phyloP scores from a whole-genome alignment of 192 early-diverging fungal genomes.

The Linnemannia schmuckeri region DNA sequence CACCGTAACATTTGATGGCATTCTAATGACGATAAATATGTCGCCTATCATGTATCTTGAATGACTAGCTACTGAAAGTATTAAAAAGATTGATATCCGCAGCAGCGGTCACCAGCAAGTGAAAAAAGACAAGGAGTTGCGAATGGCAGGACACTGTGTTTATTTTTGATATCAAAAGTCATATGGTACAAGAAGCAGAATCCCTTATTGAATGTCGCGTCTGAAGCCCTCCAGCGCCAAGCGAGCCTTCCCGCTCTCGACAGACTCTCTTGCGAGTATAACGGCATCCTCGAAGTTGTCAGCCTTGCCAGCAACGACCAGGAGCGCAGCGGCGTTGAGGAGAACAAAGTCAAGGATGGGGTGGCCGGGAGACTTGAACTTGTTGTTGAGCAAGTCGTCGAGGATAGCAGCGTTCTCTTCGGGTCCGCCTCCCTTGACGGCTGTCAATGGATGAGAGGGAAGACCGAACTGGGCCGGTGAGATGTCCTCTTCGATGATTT shows the following conservation, averaged over 20 bases:
- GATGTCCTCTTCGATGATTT: conserved; percentile 74
- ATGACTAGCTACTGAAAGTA: no score
- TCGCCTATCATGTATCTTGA: no score
- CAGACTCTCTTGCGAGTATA: conserved; percentile 76
- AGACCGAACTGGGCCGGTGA: conserved; percentile 94
- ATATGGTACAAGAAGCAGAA: background rate
- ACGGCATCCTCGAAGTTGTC: conserved; percentile 82
- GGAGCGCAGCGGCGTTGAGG: conserved; percentile 90
- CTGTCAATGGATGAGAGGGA: conserved; percentile 73
- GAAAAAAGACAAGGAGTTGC: background rate
- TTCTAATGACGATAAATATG: no score
- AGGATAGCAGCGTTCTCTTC: conserved; percentile 83
- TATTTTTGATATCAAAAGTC: background rate
- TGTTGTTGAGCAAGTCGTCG: conserved; percentile 73
- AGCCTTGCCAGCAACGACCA: conserved; percentile 85
- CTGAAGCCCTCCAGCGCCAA: conserved; percentile 74
- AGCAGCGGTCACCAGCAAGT: no score
- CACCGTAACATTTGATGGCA: no score
- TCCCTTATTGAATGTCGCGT: conserved; percentile 51
- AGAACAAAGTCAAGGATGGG: conserved; percentile 93
- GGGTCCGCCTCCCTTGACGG: conserved; percentile 79
- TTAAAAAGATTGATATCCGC: no score
- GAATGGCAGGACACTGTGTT: background rate
- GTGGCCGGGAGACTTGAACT: conserved; percentile 66
- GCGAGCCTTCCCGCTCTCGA: conserved; percentile 79